phyloP scores from a whole-genome alignment of 805 yeast species.

The Pichia phayaonensis region DNA sequence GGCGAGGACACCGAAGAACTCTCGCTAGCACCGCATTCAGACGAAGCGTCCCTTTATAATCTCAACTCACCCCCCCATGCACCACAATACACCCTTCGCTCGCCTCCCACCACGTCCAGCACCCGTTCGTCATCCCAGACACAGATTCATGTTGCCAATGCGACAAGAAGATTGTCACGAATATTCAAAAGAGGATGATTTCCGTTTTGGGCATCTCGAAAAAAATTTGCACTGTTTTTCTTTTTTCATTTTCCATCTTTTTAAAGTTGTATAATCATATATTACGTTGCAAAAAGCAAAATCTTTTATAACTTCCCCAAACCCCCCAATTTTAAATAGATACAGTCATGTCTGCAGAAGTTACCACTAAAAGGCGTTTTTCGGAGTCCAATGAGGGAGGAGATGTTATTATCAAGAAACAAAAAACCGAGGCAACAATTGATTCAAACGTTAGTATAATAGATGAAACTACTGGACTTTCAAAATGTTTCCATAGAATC shows the following conservation, averaged over 20 bases:
- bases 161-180: slow-evolving; percentile 8
- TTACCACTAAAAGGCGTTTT: slow-evolving; percentile 1
- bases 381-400: background rate
- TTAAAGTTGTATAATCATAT: background rate
- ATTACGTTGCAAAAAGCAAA: background rate
- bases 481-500: slow-evolving; percentile 64
- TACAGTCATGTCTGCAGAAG: background rate
- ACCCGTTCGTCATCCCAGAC: background rate
- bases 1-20: slow-evolving; percentile 13
- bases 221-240: background rate
- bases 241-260: background rate
- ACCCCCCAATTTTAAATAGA: background rate
- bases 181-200: slow-evolving; percentile 2
- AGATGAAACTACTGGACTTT: slow-evolving; percentile 33
- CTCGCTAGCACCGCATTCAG: background rate
- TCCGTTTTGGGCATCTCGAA: background rate
- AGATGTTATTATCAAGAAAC: background rate
- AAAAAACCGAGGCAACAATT: background rate
- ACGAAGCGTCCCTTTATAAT: background rate
- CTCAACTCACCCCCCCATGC: background rate
- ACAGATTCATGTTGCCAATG: background rate
- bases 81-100: background rate
- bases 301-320: background rate
- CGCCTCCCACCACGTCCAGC: background rate
- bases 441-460: slow-evolving; percentile 13